These are phyloP conservation scores for Phytophthora litchii DNA, from an alignment of 352 stramenopile species.

Conservation along the genomic window DNA sequence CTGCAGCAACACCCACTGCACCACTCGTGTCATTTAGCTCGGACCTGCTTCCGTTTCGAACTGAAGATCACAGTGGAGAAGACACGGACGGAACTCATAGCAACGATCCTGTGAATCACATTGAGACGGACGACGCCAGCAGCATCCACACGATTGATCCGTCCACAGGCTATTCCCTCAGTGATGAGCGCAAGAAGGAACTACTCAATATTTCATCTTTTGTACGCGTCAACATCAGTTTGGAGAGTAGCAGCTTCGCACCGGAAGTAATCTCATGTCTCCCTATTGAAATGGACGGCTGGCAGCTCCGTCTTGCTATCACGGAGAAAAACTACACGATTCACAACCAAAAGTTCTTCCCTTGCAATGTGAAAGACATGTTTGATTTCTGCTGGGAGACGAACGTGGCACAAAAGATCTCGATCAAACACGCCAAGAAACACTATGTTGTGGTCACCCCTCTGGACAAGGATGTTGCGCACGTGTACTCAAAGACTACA, in stretches of 20 bases:
- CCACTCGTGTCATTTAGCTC: conserved; percentile 36
- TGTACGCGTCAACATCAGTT: conserved; percentile 79
- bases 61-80: conserved; percentile 50
- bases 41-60: conserved; percentile 37
- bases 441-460: conserved; percentile 83
- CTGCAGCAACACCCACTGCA: conserved; percentile 26
- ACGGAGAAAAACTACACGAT: conserved; percentile 91
- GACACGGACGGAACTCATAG: conserved; percentile 49
- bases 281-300: conserved; percentile 88
- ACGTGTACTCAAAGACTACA: conserved; percentile 86
- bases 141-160: conserved; percentile 55
- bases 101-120: conserved; percentile 52
- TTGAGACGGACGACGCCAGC: conserved; percentile 63
- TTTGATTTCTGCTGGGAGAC: conserved; percentile 90
- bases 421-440: conserved; percentile 81
- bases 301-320: conserved; percentile 83
- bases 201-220: conserved; percentile 81
- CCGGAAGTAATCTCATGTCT: conserved; percentile 88
- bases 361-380: conserved; percentile 74
- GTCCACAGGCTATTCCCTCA: conserved; percentile 66
- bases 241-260: conserved; percentile 83
- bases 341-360: conserved; percentile 90
- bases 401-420: conserved; percentile 77
- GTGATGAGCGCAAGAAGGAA: conserved; percentile 61
- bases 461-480: conserved; percentile 72